Base-by-base conservation (phyloP, 2,329 filamentous ascomycete species). In the Nakataea oryzae region DNA sequence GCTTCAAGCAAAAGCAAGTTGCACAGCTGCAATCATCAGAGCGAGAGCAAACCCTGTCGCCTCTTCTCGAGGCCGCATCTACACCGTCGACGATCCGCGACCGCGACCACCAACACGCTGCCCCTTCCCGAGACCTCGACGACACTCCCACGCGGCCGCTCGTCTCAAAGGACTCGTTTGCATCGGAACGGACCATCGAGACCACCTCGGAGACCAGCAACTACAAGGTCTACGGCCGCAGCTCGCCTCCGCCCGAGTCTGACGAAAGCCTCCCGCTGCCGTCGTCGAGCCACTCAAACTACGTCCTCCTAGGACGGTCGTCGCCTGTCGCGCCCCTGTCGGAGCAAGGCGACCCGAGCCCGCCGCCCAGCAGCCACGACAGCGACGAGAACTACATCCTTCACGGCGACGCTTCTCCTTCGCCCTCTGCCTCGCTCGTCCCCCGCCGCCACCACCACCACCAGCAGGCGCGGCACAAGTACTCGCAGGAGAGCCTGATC, bases 401-500 rank as follows among this genome's bases (percentile, higher is more conserved):
- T 24, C 76, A 83, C 70, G 76, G 76, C 60, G 75, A 76, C 27
- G 69, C 73, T 3, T 78, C 77, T 5, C 66, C 72, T 26, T 76
- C 77, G 41, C 72, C 76, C 12, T 75, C 78, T 17, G 69, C 69
- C 29, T 78, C 75, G 13, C 67, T 71, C 30, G 69, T 66, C 29
- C 74, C 75, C 50, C 72, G 67, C 27, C 41, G 41, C 41, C 41
- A 50, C n/a, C n/a, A n/a, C 29, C 74, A 75, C 50, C 72, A 66
- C 27, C 41, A n/a, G 17, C 41, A 50, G 41, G 65, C 73, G 1
- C 75, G 74, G 7, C 73, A 74, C 26, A 77, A 79, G 62, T 86
- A 82, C 68, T 87, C 85, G 0, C 83, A 83, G 65, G 85, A 87
- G 67, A 87, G 84, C 65, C 74, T 87, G 32, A 68, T 83, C 14